Conservation (phyloP, 306 rosid species). For the Vigna angularis region DNA sequence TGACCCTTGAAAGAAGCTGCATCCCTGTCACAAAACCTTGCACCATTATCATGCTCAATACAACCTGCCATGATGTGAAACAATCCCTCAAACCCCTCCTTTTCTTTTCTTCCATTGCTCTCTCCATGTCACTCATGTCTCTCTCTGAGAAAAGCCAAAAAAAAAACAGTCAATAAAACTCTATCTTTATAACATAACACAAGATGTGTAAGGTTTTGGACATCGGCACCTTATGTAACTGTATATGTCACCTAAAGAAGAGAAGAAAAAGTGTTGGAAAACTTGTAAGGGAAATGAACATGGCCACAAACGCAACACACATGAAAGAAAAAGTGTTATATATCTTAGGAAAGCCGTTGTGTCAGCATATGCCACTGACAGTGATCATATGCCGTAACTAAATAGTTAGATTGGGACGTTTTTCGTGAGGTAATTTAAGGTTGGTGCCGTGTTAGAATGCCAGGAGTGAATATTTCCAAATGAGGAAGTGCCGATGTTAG, state of each 20-base stretch:
- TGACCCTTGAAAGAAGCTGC: slow-evolving; percentile 62
- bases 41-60: slow-evolving; percentile 61
- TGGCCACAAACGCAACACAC: slow-evolving; percentile 38
- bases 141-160: no score
- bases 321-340: neutral
- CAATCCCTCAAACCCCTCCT: slow-evolving; percentile 32
- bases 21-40: slow-evolving; percentile 59
- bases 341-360: neutral
- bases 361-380: slow-evolving; percentile 16
- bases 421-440: slow-evolving; percentile 29
- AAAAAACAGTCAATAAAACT: no score
- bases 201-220: no score
- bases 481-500: neutral
- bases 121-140: neutral
- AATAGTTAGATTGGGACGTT: slow-evolving; percentile 13
- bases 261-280: neutral
- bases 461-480: no score
- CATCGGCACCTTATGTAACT: no score
- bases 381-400: neutral
- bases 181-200: no score
- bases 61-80: slow-evolving; percentile 47
- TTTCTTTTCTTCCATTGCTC: neutral
- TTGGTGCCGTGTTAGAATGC: neutral
- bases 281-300: neutral
- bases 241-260: neutral